Evolutionary conservation across 139 green algal genomes (phyloP).

Genomic region (Chlamydomonas eustigma): DNA sequence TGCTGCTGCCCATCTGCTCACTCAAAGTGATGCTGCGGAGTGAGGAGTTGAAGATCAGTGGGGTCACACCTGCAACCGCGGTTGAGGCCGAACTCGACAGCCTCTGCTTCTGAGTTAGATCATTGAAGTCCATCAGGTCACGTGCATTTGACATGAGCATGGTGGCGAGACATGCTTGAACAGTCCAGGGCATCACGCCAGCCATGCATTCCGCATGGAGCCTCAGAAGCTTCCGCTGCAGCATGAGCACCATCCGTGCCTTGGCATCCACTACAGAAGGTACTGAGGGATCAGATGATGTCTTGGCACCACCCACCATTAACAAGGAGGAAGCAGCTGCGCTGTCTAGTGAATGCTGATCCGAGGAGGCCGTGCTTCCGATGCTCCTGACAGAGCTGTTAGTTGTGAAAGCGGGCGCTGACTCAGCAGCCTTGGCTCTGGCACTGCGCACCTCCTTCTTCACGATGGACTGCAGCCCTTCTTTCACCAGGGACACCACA

Average conservation of each 20-base stretch:
- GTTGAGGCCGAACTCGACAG: too few species aligned
- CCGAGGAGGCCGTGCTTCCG: neutral
- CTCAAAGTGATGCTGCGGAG: too few species aligned
- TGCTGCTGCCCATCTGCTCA: too few species aligned
- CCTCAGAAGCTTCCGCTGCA: neutral
- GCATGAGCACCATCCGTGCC: neutral
- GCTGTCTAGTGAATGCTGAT: too few species aligned
- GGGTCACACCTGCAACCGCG: too few species aligned
- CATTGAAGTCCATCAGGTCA: neutral
- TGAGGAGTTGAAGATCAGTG: too few species aligned
- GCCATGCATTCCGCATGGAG: neutral
- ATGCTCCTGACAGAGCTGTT: neutral
- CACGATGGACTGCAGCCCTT: constrained; percentile 4
- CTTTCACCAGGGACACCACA: constrained; percentile 3
- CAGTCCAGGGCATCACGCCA: neutral
- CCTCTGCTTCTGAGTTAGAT: neutral
- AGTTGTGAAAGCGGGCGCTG: too few species aligned
- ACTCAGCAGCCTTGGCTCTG: neutral
- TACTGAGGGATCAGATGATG: too few species aligned
- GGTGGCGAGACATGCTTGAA: neutral
- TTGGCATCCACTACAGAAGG: neutral
- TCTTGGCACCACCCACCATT: too few species aligned
- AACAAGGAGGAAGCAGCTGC: neutral
- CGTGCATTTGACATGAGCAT: neutral
- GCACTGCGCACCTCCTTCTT: neutral